Evolutionary conservation across 1,284 basidiomycete genomes (phyloP).

Genomic region (Sanghuangporus weigelae): DNA sequence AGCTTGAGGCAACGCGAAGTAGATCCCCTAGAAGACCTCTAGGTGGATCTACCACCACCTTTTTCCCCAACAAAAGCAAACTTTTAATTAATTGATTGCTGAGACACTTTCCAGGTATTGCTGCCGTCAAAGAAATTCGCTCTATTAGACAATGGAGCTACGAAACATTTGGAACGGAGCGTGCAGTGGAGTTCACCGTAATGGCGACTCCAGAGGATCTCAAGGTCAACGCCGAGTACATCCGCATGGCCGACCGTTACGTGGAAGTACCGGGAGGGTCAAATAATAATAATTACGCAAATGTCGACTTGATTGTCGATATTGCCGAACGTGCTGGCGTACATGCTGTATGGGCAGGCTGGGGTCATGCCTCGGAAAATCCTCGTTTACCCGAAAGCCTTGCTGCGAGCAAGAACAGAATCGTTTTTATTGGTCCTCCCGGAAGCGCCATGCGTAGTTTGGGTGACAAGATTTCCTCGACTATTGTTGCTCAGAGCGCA

Average conservation of each 20-base stretch:
- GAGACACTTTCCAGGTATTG: constrained; percentile 66
- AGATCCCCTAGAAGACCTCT: neutral
- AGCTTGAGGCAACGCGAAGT: neutral
- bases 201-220: constrained; percentile 99
- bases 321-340: constrained; percentile 96
- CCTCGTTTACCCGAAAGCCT: constrained; percentile 96
- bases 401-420: constrained; percentile 88
- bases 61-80: neutral
- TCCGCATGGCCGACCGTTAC: constrained; percentile 99
- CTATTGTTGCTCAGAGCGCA: constrained; percentile 97
- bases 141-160: constrained; percentile 99
- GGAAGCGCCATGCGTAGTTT: constrained; percentile 99
- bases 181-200: constrained; percentile 96
- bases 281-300: constrained; percentile 99
- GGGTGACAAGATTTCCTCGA: constrained; percentile 99
- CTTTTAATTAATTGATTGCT: constrained; percentile 20
- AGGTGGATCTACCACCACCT: neutral
- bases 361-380: constrained; percentile 99
- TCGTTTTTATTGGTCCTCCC: constrained; percentile 98
- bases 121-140: constrained; percentile 98
- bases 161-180: constrained; percentile 96
- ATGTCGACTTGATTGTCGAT: constrained; percentile 99
- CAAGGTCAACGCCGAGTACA: constrained; percentile 99
- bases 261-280: constrained; percentile 98
- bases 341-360: constrained; percentile 99